Evolutionary conservation across 179 eudicot genomes (phyloP).

Genomic region (Sideroxylon spinosum): DNA sequence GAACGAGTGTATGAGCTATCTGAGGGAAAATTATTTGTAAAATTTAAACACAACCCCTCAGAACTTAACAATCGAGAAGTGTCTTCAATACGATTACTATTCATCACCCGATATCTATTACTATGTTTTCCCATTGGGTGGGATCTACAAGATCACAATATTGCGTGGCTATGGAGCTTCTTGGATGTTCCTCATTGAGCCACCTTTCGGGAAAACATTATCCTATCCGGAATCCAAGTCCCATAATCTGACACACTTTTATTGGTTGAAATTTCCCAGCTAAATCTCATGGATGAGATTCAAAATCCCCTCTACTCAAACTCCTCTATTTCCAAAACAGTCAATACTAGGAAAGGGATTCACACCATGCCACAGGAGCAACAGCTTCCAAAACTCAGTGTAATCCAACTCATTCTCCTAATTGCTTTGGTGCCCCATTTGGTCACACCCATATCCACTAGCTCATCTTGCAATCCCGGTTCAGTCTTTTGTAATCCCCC

Average conservation of each 20-base stretch:
- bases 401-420: neutral
- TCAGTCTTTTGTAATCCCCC: neutral
- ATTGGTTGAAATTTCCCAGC: constrained; percentile 42
- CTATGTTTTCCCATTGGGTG: neutral
- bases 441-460: neutral
- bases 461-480: neutral
- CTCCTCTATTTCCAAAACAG: neutral
- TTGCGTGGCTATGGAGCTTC: neutral
- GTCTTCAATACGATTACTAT: neutral
- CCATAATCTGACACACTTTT: constrained; percentile 28
- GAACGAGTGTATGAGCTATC: too few relatives aligned
- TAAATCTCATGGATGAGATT: constrained; percentile 54
- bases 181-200: constrained; percentile 11
- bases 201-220: constrained; percentile 29
- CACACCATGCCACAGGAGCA: neutral
- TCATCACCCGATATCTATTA: too few relatives aligned
- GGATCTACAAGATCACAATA: neutral
- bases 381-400: neutral
- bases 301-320: constrained; percentile 17
- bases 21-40: too few relatives aligned
- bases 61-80: too few relatives aligned
- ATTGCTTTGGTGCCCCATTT: neutral
- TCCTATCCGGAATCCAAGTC: constrained; percentile 46
- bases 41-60: too few relatives aligned
- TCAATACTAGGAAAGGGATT: neutral